Percentiles rank a stretch among this genome's conserved stretches.
Conservation (phyloP, 148 eudicot genomes). For the Polygonum aviculare region DNA sequence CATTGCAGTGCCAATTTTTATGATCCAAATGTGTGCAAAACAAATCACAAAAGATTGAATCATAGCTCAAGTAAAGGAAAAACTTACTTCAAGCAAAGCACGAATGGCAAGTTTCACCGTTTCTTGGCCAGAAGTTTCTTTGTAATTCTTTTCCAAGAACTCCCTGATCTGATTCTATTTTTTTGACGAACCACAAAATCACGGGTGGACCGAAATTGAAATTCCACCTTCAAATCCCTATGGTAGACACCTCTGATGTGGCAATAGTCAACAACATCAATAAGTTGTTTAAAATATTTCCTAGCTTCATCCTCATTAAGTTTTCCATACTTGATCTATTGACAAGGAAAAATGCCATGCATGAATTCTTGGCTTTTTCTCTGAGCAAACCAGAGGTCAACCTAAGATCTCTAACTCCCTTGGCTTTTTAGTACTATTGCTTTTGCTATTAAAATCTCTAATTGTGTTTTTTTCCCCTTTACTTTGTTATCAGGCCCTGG, state of each 20-base stretch:
- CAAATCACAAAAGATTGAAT: no score
- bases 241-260: conserved; percentile 97
- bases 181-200: not conserved
- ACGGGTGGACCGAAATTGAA: not conserved
- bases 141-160: no score
- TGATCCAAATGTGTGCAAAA: no score
- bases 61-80: no score
- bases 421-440: not conserved
- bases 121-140: no score
- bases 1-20: no score
- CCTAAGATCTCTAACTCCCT: conserved; percentile 41
- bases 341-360: not conserved
- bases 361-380: no score
- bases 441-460: not conserved
- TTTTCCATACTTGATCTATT: conserved; percentile 63
- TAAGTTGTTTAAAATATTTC: conserved; percentile 82
- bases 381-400: no score
- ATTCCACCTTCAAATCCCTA: conserved; percentile 72
- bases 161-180: not conserved
- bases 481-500: conserved; percentile 67
- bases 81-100: no score
- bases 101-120: no score
- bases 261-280: conserved; percentile 88
- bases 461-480: conserved; percentile 1
- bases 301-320: conserved; percentile 75